Base-by-base conservation (phyloP, 2,329 filamentous ascomycete genomes). In the Colletotrichum zoysiae region DNA sequence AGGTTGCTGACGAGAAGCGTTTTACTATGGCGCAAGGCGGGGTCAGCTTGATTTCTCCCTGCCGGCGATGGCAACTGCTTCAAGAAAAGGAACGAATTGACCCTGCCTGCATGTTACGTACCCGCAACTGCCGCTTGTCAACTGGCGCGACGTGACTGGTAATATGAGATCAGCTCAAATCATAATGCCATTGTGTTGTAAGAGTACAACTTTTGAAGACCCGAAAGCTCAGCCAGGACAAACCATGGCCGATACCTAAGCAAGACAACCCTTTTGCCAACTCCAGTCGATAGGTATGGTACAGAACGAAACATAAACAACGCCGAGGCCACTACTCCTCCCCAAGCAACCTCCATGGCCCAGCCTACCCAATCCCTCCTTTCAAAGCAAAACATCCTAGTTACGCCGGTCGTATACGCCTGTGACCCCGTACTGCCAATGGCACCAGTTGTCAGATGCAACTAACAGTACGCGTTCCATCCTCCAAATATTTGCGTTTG, bases 271-370 rank as follows among this genome's bases (percentile, higher is more conserved):
- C 38, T 60, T 53, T 40, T 64, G 58, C 53, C 35, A 56, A 72
- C 70, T 56, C 66, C 66, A 26, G 40, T 68, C 44, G 60, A 16
- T 70, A 70, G 46, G 18, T 72, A 72, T 60, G 56, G 48, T 72
- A 72, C 70, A 72, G 12, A 60, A 56, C 18, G 48, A 18, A 64
- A 40, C 26, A 56, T 46, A 23, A 23, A 65, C 69, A 57, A 72
- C 60, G 70, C 70, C 65, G 26, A 50, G 70, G 48, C 65, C 60
- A 70, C 30, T 9, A 48, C 48, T 18, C 61, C 23, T 65, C 59
- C 65, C 30, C 55, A 26, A n/a, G 51, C 55, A 60, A 50, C 16
- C 70, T 40, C 40, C 59, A 18, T 50, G 66, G 60, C 51, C 33
- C 23, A 60, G 46, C 55, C 60, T 57, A 61, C 42, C 64, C 59